Conservation (phyloP, 2,329 filamentous ascomycete species). For the Cladosporium sp. region DNA sequence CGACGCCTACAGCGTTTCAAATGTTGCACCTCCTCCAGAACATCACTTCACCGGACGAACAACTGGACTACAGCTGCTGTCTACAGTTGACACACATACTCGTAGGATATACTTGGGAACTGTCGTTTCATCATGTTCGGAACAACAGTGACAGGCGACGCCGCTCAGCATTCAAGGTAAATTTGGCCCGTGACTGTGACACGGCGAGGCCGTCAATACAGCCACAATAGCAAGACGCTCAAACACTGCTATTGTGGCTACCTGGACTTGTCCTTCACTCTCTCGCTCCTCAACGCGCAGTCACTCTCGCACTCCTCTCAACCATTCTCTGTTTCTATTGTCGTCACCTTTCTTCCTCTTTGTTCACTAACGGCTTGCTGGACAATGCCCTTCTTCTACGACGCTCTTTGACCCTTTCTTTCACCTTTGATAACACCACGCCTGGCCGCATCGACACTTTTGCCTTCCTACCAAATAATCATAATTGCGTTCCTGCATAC, state of each 20-base stretch:
- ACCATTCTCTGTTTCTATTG: background rate
- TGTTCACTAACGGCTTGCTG: slow-evolving; percentile 13
- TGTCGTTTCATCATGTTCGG: background rate
- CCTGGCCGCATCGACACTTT: background rate
- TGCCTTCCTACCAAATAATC: background rate
- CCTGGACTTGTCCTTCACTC: background rate
- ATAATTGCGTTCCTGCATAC: background rate
- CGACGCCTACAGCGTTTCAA: background rate
- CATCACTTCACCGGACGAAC: background rate
- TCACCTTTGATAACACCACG: background rate
- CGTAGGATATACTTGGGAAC: background rate
- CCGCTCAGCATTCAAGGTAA: background rate
- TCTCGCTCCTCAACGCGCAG: background rate
- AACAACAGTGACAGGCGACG: background rate
- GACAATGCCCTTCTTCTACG: slow-evolving; percentile 11
- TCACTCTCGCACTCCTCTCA: background rate
- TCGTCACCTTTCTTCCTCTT: background rate
- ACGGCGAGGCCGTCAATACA: slow-evolving; percentile 6
- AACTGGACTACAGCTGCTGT: background rate
- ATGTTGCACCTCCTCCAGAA: background rate
- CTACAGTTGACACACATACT: background rate
- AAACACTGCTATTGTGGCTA: too few species aligned
- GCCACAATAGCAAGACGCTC: background rate
- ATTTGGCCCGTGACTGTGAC: background rate
- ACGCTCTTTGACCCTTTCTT: slow-evolving; percentile 11